Conservation (phyloP, 805 yeast species). For the Pichia membranifaciens region DNA sequence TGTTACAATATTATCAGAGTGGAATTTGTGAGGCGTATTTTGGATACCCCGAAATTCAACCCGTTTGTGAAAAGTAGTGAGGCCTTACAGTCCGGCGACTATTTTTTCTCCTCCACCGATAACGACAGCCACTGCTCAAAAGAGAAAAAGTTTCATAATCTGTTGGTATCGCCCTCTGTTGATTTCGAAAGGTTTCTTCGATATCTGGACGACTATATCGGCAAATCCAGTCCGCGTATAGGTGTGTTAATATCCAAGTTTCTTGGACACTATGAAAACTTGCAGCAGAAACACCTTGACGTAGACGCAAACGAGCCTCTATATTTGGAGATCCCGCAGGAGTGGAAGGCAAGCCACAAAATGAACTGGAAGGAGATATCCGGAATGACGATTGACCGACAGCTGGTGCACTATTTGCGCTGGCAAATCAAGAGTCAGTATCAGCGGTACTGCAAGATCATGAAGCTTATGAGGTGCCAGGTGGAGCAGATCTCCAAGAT, state of each 20-base stretch:
- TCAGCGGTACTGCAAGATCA: constrained; percentile 4
- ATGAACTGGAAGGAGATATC: constrained; percentile 20
- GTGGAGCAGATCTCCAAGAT: constrained; percentile 15
- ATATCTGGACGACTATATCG: constrained; percentile 7
- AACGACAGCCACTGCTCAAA: not conserved
- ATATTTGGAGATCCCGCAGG: constrained; percentile 17
- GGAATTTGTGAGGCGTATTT: not conserved
- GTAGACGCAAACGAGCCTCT: constrained; percentile 1
- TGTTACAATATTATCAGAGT: constrained; percentile 9
- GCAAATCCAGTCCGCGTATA: constrained; percentile 12
- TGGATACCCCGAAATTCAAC: constrained; percentile 1
- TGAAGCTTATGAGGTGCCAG: constrained; percentile 10
- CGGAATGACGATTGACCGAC: constrained; percentile 17
- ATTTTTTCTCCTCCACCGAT: not conserved
- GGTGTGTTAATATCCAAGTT: constrained; percentile 8
- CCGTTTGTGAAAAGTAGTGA: not conserved
- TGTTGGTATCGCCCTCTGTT: constrained; percentile 7
- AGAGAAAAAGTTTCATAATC: constrained; percentile 3
- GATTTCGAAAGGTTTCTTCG: constrained; percentile 8
- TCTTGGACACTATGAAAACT: not conserved
- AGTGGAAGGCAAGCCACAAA: constrained; percentile 21
- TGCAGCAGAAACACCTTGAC: not conserved
- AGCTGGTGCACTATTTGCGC: constrained; percentile 17
- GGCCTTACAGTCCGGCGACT: not conserved
- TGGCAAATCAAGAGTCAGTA: constrained; percentile 14